phyloP scores from a whole-genome alignment of 164 flowering plant species.

The Nymphaea thermarum region DNA sequence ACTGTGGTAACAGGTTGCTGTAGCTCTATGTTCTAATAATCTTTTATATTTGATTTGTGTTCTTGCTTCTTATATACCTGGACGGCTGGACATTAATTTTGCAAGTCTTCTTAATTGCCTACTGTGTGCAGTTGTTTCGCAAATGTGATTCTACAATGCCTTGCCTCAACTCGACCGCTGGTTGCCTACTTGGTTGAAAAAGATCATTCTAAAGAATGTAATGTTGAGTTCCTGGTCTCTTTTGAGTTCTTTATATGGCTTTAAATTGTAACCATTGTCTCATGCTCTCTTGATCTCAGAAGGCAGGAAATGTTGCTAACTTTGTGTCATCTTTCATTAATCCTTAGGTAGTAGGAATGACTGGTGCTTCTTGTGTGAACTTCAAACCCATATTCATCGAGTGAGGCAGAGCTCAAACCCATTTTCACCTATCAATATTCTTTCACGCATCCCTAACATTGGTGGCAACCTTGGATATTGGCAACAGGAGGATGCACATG shows the following conservation, averaged over 20 bases:
- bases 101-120: not conserved
- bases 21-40: not conserved
- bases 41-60: not conserved
- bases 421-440: constrained; percentile 83
- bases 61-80: not conserved
- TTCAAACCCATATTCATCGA: constrained; percentile 67
- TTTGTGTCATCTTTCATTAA: not conserved
- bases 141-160: constrained; percentile 93
- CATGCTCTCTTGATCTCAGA: too few species aligned
- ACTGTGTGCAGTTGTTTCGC: constrained; percentile 78
- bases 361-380: constrained; percentile 95
- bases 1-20: constrained; percentile 88
- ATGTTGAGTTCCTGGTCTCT: constrained; percentile 1
- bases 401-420: constrained; percentile 49
- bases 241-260: not conserved
- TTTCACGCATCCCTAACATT: constrained; percentile 78
- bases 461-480: constrained; percentile 94
- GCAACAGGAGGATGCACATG: constrained; percentile 98
- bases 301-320: not conserved
- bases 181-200: constrained; percentile 73
- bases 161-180: constrained; percentile 75
- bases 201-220: constrained; percentile 75
- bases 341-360: constrained; percentile 60
- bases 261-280: not conserved
- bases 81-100: not conserved